Percentiles rank a stretch among this genome's conserved stretches.
These are phyloP conservation scores for Diutina sp. DNA, from an alignment of 1,139 yeast species.

Conservation along the genomic window DNA sequence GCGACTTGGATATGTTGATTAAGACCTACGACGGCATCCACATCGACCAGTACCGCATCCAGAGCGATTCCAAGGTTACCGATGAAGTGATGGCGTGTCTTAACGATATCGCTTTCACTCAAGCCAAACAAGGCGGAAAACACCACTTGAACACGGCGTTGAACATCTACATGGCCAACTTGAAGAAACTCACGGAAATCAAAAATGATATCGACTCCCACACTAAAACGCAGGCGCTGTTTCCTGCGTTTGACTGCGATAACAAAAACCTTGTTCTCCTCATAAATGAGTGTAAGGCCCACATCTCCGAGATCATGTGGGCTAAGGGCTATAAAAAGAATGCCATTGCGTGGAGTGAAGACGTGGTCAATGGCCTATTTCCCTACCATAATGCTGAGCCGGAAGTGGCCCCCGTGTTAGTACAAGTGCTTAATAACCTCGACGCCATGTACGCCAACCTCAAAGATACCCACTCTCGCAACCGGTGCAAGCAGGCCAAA, in stretches of 20 bases:
- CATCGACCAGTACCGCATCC: conserved; percentile 16
- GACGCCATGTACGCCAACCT: conserved; percentile 22
- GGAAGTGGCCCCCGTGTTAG: conserved; percentile 18
- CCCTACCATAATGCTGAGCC: conserved; percentile 17
- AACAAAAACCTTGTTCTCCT: conserved; percentile 16
- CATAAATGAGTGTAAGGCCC: conserved; percentile 35
- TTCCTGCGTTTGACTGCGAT: conserved; percentile 27
- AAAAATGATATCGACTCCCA: conserved; percentile 11
- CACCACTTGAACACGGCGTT: conserved; percentile 13
- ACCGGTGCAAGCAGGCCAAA: conserved; percentile 17
- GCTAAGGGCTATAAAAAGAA: conserved; percentile 35
- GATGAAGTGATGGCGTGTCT: conserved; percentile 17
- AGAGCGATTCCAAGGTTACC: conserved; percentile 18
- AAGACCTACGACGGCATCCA: conserved; percentile 16
- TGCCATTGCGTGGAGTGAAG: conserved; percentile 56
- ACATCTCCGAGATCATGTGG: conserved; percentile 59
- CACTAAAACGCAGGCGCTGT: conserved; percentile 15
- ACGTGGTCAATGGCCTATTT: conserved; percentile 28
- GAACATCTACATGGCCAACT: conserved; percentile 25
- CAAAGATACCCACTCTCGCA: conserved; percentile 14
- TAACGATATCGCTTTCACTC: neutral
- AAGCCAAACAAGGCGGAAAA: neutral
- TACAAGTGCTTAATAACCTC: conserved; percentile 20
- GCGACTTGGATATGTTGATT: conserved; percentile 28
- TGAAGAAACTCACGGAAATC: conserved; percentile 15